Base-by-base conservation (phyloP, 495 filamentous ascomycete species). In the Lophiotrema nucula region DNA sequence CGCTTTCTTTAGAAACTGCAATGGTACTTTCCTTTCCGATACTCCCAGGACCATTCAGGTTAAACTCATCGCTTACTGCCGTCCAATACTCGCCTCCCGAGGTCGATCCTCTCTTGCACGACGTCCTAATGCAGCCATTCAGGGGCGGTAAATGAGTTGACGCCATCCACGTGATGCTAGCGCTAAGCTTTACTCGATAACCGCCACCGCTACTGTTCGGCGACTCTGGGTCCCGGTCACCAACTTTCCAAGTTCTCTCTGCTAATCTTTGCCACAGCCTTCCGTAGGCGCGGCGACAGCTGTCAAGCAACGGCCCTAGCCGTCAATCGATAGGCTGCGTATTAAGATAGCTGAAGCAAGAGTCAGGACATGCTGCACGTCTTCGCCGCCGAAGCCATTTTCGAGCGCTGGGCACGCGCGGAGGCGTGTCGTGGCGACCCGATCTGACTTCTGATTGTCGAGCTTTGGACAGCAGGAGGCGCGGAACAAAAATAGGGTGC, bases 131-230 rank as follows among this genome's bases (percentile, higher is more conserved):
- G 23, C 16, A 11, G 24, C 37, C 26, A 15, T 43, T 56, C 43
- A 59, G 56, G 56, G 56, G 56, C 41, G 35, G 42, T 39, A 45
- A 45, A 49, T 31, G 15, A 3, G 39, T 16, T 1, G 1, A 22
- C 35, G 39, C 42, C 38, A 53, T 31, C 28, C 44, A 57, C 56
- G 55, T 58, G 55, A 50, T 38, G 4, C 35, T 22, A 24, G 56
- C 56, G 56, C 48, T 53, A 59, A 52, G 19, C 19, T 15, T 21
- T 15, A 16, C 3, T 27, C 46, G 2, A 39, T 46, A 31, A 23
- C 38, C 46, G 46, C 38, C 45, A 43, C 47, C 28, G 12, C 3
- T 2, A 10, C 22, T 10, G 2, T 8, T 35, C 45, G 46, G 55
- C 31, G 27, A 47, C 39, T 33, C 24, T 39, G 11, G 8, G 38